Evolutionary conservation across 2,329 filamentous ascomycete species (phyloP).

Genomic region (Trichoderma sp.): DNA sequence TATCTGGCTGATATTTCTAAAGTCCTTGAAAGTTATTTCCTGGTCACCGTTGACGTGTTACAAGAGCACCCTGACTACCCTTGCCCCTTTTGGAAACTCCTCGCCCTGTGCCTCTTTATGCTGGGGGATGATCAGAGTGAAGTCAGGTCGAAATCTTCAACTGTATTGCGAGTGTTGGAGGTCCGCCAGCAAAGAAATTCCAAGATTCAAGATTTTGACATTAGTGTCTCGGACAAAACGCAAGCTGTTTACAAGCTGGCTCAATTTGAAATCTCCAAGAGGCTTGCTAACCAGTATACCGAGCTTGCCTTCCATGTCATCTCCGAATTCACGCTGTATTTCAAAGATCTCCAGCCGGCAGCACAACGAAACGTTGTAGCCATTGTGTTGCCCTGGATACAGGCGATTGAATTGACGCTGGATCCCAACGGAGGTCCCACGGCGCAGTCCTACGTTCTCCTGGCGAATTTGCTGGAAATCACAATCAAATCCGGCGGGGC

Average conservation of each 20-base stretch:
- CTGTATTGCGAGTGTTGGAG: constrained; percentile 78
- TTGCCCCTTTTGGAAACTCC: constrained; percentile 84
- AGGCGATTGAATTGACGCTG: constrained; percentile 87
- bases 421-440: constrained; percentile 91
- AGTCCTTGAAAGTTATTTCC: constrained; percentile 91
- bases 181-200: constrained; percentile 77
- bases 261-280: constrained; percentile 93
- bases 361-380: constrained; percentile 93
- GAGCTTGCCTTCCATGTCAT: constrained; percentile 92
- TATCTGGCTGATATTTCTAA: constrained; percentile 81
- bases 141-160: constrained; percentile 84
- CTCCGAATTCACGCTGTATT: constrained; percentile 91
- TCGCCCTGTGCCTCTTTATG: constrained; percentile 87
- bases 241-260: constrained; percentile 97
- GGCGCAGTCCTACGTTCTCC: constrained; percentile 87
- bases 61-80: constrained; percentile 80
- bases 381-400: constrained; percentile 93
- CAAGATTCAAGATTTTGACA: constrained; percentile 95
- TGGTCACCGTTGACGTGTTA: constrained; percentile 85
- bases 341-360: constrained; percentile 79
- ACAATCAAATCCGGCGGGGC: constrained; percentile 88
- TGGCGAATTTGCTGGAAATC: constrained; percentile 93
- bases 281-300: constrained; percentile 82
- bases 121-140: constrained; percentile 89
- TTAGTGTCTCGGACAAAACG: constrained; percentile 97